Evolutionary conservation across 2,329 filamentous ascomycete species (phyloP).

Genomic region (Chrysoporthe puriensis): DNA sequence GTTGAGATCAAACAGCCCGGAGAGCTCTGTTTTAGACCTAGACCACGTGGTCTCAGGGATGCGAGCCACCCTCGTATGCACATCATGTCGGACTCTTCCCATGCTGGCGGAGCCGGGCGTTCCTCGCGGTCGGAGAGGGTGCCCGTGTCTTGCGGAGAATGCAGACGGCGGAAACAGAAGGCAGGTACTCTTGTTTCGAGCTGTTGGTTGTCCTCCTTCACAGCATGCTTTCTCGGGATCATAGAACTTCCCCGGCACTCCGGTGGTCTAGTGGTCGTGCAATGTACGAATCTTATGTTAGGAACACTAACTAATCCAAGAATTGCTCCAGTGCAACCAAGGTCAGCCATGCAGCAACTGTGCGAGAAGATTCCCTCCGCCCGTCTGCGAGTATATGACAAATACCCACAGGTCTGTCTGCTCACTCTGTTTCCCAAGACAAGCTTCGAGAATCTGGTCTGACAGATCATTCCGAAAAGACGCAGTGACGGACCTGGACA

Average conservation of each 20-base stretch:
- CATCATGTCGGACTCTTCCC: conserved; percentile 41
- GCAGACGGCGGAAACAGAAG: conserved; percentile 56
- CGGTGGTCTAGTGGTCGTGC: conserved; percentile 1
- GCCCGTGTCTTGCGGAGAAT: conserved; percentile 54
- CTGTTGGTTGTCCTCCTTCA: neutral
- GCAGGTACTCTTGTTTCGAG: conserved; percentile 36
- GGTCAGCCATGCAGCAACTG: conserved; percentile 59
- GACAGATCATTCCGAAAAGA: neutral
- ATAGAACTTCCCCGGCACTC: neutral
- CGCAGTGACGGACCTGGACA: conserved; percentile 11
- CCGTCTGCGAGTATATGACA: conserved; percentile 51
- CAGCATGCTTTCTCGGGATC: neutral
- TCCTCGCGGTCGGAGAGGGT: conserved; percentile 39
- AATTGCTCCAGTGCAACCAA: conserved; percentile 51
- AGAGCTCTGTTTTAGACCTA: neutral
- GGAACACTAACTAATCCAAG: conserved; percentile 12
- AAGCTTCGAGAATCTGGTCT: neutral
- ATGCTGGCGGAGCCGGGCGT: conserved; percentile 33
- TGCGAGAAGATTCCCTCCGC: conserved; percentile 54
- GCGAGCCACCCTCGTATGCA: neutral
- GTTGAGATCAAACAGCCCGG: neutral
- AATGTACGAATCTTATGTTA: no score
- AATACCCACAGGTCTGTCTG: conserved; percentile 32
- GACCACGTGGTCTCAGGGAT: conserved; percentile 3
- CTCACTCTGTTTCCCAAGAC: neutral